phyloP scores from a whole-genome alignment of 2,329 filamentous ascomycete genomes.

The Cladorrhinum sp. region DNA sequence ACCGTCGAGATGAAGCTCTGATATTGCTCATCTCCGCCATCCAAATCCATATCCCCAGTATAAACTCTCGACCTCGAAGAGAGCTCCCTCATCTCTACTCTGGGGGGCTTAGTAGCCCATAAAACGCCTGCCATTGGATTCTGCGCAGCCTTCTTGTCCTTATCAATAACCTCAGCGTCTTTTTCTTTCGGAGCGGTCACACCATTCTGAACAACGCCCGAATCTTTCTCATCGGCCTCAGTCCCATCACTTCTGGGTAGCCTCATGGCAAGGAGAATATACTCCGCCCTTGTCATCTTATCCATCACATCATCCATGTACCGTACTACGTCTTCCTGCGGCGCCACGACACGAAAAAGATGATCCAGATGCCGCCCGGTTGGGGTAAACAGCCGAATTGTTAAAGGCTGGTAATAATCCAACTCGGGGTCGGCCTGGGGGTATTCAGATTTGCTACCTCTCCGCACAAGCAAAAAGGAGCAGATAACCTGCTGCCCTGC shows the following conservation, averaged over 20 bases:
- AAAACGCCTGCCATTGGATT: constrained; percentile 29
- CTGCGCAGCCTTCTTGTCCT: constrained; percentile 1
- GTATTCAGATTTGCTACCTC: constrained; percentile 64
- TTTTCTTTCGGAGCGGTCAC: not conserved
- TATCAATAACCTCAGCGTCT: constrained; percentile 2
- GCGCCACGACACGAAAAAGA: constrained; percentile 59
- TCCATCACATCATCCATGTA: constrained; percentile 72
- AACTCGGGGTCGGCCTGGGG: constrained; percentile 56
- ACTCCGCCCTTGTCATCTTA: constrained; percentile 66
- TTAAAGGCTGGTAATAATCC: constrained; percentile 76
- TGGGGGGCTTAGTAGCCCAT: constrained; percentile 34
- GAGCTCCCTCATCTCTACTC: constrained; percentile 24
- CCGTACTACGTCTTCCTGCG: constrained; percentile 58
- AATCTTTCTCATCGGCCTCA: constrained; percentile 26
- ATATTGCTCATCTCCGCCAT: constrained; percentile 45
- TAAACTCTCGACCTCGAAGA: constrained; percentile 17
- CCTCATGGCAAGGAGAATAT: constrained; percentile 64
- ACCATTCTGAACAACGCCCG: constrained; percentile 13
- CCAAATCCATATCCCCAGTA: constrained; percentile 17
- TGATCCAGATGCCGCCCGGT: constrained; percentile 59
- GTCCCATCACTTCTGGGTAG: constrained; percentile 47
- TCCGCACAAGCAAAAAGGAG: constrained; percentile 74
- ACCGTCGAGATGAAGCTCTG: constrained; percentile 43
- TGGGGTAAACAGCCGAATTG: constrained; percentile 55
- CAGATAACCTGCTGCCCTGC: constrained; percentile 59